Conservation (phyloP, 2,329 filamentous ascomycete species). For the Colletotrichum siamense region DNA sequence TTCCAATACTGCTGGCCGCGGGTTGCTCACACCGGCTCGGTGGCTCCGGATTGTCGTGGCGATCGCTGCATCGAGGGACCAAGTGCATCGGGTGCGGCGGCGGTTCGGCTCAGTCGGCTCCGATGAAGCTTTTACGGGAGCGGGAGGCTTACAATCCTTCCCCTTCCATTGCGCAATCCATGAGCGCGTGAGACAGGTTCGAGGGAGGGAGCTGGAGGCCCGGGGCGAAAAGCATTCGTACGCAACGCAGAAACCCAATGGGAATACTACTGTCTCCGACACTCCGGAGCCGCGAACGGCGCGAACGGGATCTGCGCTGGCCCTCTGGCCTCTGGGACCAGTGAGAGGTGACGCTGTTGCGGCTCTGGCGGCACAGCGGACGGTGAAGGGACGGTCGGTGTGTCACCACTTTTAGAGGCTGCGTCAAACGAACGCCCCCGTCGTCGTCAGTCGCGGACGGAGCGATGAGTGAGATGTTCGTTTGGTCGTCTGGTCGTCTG, state of each 20-base stretch:
- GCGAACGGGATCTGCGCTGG: constrained; percentile 1
- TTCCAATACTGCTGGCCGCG: neutral
- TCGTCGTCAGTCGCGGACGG: neutral
- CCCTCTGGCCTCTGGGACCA: neutral
- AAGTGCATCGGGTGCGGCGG: neutral
- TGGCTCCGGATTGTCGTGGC: neutral
- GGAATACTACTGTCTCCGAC: neutral
- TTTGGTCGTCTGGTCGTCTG: neutral
- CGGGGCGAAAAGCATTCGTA: neutral
- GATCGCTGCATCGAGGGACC: neutral
- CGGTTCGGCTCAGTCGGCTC: neutral
- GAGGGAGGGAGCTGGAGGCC: neutral
- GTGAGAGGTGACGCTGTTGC: neutral
- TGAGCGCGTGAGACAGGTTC: neutral
- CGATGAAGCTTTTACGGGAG: neutral
- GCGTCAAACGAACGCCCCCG: neutral
- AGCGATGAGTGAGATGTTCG: neutral
- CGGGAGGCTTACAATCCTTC: neutral
- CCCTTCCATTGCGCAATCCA: constrained; percentile 9
- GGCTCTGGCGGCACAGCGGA: constrained; percentile 8
- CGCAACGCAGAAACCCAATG: neutral
- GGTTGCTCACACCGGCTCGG: neutral
- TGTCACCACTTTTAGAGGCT: neutral
- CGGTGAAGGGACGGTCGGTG: neutral
- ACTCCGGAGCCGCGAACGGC: neutral